Evolutionary conservation across 371 early-diverging fungal species (phyloP).

Genomic region (Cokeromyces recurvatus): DNA sequence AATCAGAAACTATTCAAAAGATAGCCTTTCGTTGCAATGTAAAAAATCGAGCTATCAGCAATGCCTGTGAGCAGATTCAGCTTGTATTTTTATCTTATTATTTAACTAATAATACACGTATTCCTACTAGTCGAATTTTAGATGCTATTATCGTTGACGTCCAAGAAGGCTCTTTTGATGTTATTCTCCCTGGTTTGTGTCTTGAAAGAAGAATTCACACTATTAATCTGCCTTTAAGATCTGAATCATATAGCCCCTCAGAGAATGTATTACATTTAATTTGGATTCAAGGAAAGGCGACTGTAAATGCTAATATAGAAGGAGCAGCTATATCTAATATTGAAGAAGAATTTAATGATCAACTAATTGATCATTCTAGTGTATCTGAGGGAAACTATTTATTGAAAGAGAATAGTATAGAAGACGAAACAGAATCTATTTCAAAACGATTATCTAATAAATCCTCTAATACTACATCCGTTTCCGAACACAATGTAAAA

Average conservation of each 20-base stretch:
- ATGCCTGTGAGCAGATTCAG: constrained; percentile 71
- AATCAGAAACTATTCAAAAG: constrained; percentile 33
- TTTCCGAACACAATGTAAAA: too few species aligned
- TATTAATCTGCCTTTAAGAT: constrained; percentile 35
- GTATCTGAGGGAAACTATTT: neutral
- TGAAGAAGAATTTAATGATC: neutral
- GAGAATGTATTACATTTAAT: constrained; percentile 41
- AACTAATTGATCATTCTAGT: neutral
- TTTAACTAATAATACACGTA: constrained; percentile 23
- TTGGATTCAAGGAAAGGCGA: constrained; percentile 44
- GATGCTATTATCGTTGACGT: constrained; percentile 49
- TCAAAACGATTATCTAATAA: constrained; percentile 8
- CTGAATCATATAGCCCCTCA: constrained; percentile 32
- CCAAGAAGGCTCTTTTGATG: constrained; percentile 52
- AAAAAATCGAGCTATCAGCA: constrained; percentile 55
- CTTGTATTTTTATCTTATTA: constrained; percentile 61
- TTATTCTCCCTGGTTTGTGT: constrained; percentile 54
- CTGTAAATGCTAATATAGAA: constrained; percentile 12
- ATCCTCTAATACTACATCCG: constrained; percentile 1
- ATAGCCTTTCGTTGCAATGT: constrained; percentile 67
- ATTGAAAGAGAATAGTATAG: neutral
- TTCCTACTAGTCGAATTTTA: constrained; percentile 17
- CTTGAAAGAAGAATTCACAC: constrained; percentile 54
- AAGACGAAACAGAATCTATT: neutral
- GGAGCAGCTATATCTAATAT: neutral